Conservation (phyloP, 306 rosid species). For the Cicer arietinum region DNA sequence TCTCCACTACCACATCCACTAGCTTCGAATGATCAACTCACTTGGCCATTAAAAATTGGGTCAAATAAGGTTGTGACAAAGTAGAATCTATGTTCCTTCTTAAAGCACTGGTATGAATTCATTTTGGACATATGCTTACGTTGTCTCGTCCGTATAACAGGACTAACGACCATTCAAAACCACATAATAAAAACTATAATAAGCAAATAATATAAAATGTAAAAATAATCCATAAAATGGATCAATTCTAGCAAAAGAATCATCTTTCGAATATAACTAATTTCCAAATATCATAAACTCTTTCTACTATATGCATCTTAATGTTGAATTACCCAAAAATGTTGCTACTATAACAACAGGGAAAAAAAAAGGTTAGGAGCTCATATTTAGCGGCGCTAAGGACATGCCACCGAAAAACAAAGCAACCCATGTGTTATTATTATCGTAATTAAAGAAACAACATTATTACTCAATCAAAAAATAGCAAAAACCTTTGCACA, state of each 20-base stretch:
- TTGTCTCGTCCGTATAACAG: slow-evolving; percentile 19
- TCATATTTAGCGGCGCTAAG: slow-evolving; percentile 33
- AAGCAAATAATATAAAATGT: background rate
- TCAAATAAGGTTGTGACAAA: slow-evolving; percentile 33
- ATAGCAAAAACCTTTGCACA: slow-evolving; percentile 28
- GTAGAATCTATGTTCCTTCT: slow-evolving; percentile 42
- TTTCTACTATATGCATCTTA: background rate
- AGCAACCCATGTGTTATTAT: slow-evolving; percentile 54
- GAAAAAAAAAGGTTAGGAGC: slow-evolving; percentile 1
- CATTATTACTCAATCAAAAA: slow-evolving; percentile 48
- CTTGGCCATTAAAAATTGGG: slow-evolving; percentile 41
- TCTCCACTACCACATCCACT: slow-evolving; percentile 22
- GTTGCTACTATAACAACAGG: slow-evolving; percentile 24
- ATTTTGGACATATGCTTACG: slow-evolving; percentile 46
- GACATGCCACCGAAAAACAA: slow-evolving; percentile 44
- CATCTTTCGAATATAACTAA: slow-evolving; percentile 35
- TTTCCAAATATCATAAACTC: slow-evolving; percentile 13
- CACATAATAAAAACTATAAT: background rate
- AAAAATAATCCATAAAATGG: background rate
- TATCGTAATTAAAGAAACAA: slow-evolving; percentile 45
- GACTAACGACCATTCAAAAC: slow-evolving; percentile 38
- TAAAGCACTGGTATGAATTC: slow-evolving; percentile 49
- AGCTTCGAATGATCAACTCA: slow-evolving; percentile 24
- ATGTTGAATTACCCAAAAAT: slow-evolving; percentile 17
- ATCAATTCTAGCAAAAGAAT: slow-evolving; percentile 25